Percentiles rank a stretch among this genome's conserved stretches.
These are phyloP conservation scores for Coleophoma eucalyptorum DNA, from an alignment of 2,329 filamentous ascomycete species.

Conservation along the genomic window DNA sequence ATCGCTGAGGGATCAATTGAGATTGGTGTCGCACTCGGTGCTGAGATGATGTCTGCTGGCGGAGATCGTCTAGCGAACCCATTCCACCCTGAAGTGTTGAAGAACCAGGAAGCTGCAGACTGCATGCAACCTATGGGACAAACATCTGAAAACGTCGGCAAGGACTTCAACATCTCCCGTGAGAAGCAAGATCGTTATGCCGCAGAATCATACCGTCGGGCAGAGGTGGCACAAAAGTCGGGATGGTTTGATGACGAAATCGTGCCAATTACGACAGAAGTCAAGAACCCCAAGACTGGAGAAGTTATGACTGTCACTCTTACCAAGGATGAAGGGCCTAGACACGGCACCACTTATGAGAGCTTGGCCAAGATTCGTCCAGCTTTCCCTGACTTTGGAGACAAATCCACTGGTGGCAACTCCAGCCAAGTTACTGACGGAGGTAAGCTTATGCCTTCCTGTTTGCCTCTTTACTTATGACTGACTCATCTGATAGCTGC, in stretches of 20 bases:
- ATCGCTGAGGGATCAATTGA: constrained; percentile 80
- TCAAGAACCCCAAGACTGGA: constrained; percentile 82
- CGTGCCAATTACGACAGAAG: constrained; percentile 73
- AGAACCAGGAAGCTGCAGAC: constrained; percentile 74
- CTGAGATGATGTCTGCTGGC: constrained; percentile 79
- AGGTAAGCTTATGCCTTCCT: constrained; percentile 39
- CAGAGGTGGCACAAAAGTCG: constrained; percentile 85
- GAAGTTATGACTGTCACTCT: constrained; percentile 74
- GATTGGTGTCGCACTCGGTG: constrained; percentile 81
- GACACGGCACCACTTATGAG: constrained; percentile 85
- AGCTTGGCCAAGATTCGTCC: constrained; percentile 77
- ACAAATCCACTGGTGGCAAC: constrained; percentile 86
- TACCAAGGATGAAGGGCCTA: constrained; percentile 84
- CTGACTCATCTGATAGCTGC: constrained; percentile 53
- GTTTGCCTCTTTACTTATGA: constrained; percentile 3
- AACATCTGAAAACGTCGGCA: constrained; percentile 93
- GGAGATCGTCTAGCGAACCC: constrained; percentile 67
- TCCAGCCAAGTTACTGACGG: constrained; percentile 94
- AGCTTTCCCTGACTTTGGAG: constrained; percentile 87
- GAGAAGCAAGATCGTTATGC: constrained; percentile 82
- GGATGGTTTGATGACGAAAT: constrained; percentile 96
- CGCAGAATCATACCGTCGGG: constrained; percentile 80
- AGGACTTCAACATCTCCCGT: constrained; percentile 81
- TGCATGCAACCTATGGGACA: constrained; percentile 97
- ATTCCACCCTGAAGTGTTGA: constrained; percentile 74